A percentile compares a stretch with the other conserved stretches of the same genome.
phyloP scores from a whole-genome alignment of 768 basidiomycete genomes.

The Phylloporus arenicola region DNA sequence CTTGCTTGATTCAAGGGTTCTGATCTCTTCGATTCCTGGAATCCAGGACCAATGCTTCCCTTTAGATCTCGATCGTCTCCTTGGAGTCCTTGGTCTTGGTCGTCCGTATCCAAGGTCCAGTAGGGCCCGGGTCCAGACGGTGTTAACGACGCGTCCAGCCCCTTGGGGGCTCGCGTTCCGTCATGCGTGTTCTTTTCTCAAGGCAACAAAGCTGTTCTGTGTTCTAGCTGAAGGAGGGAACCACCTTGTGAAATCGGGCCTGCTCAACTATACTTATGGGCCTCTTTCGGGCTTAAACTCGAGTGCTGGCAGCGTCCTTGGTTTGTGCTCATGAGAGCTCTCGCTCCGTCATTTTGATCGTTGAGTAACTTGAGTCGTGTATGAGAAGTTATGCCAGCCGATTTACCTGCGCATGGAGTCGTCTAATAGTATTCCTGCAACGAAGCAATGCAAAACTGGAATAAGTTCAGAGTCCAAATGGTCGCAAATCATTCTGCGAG shows the following conservation, averaged over 20 bases:
- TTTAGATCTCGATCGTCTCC: slow-evolving; percentile 22
- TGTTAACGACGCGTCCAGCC: slow-evolving; percentile 5
- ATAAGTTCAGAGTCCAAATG: slow-evolving; percentile 5
- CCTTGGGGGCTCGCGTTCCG: background rate
- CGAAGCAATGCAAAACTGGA: too few species aligned
- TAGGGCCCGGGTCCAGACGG: slow-evolving; percentile 18
- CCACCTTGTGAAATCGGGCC: background rate
- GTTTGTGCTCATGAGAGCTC: background rate
- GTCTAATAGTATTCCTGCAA: background rate
- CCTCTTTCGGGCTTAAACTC: background rate
- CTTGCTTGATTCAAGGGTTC: background rate
- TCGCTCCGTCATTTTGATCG: background rate
- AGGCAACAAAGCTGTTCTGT: background rate
- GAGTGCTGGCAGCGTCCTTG: background rate
- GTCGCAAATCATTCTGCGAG: background rate
- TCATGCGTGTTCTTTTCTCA: background rate
- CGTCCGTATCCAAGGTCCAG: slow-evolving; percentile 11
- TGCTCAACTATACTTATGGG: background rate
- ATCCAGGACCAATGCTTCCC: slow-evolving; percentile 8
- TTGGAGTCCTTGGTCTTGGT: slow-evolving; percentile 10
- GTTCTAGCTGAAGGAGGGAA: background rate
- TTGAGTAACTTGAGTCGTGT: background rate
- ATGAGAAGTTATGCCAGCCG: too few species aligned
- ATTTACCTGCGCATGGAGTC: too few species aligned
- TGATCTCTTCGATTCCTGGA: background rate